phyloP scores from a whole-genome alignment of 768 basidiomycete species.

The Tricholoma saponaceum region DNA sequence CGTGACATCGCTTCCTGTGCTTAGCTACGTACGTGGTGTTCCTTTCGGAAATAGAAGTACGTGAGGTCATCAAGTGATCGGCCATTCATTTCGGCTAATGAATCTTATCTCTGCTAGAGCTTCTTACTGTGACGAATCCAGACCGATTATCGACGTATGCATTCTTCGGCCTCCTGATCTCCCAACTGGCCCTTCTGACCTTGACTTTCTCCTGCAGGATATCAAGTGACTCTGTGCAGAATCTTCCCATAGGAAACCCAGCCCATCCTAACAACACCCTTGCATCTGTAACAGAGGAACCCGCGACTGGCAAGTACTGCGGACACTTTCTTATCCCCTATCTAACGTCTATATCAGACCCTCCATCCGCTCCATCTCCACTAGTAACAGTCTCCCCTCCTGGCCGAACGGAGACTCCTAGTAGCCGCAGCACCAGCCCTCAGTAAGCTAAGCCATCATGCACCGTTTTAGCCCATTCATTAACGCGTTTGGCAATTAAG shows the following conservation, averaged over 20 bases:
- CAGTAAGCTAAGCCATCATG: neutral
- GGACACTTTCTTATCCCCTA: neutral
- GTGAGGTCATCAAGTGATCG: constrained; percentile 9
- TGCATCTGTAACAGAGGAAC: neutral
- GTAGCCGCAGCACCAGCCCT: neutral
- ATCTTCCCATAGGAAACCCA: neutral
- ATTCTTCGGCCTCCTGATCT: neutral
- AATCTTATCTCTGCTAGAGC: constrained; percentile 23
- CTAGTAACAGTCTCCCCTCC: neutral
- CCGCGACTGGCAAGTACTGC: neutral
- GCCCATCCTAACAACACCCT: neutral
- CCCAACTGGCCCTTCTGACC: neutral
- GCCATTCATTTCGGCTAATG: neutral
- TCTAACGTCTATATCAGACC: neutral
- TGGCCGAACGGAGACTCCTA: neutral
- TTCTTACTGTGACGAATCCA: constrained; percentile 36
- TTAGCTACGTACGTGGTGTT: constrained; percentile 43
- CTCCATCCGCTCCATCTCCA: neutral
- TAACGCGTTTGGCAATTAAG: neutral
- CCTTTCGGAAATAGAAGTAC: constrained; percentile 43
- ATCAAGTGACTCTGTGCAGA: neutral
- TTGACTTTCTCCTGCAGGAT: neutral
- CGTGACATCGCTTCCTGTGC: constrained; percentile 45
- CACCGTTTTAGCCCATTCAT: neutral
- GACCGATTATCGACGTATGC: constrained; percentile 37